These are phyloP conservation scores for Agapanthus africanus DNA, from an alignment of 106 monocot species.

Conservation along the genomic window DNA sequence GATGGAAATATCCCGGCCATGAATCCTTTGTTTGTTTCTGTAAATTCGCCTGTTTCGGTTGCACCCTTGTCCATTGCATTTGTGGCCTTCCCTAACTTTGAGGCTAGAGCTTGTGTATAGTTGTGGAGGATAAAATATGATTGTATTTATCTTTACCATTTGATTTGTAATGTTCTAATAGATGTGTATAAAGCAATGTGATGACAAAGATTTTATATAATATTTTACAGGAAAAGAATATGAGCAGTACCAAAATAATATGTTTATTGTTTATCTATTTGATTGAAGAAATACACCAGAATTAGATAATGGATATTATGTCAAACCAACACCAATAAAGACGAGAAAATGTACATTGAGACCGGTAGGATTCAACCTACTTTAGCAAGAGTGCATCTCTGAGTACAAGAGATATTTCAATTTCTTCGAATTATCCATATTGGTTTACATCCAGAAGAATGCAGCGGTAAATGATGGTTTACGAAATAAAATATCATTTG, in stretches of 20 bases:
- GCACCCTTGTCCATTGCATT: constrained; percentile 56
- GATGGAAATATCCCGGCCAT: constrained; percentile 46
- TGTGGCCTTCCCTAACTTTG: constrained; percentile 58
- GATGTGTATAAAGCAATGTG: not conserved
- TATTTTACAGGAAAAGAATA: not conserved
- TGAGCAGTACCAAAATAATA: not conserved
- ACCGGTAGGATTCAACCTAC: too few species aligned
- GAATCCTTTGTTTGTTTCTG: constrained; percentile 30
- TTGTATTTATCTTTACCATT: too few species aligned
- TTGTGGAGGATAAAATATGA: too few species aligned
- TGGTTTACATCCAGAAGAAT: too few species aligned
- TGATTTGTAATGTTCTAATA: not conserved
- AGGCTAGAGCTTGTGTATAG: constrained; percentile 38
- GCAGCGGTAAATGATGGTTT: too few species aligned
- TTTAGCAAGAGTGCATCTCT: too few species aligned
- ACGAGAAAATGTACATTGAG: not conserved
- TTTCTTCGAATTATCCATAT: too few species aligned
- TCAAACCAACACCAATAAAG: not conserved
- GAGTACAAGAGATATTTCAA: too few species aligned
- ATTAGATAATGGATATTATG: not conserved
- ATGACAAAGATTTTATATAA: not conserved
- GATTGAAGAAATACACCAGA: not conserved
- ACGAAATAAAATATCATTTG: too few species aligned
- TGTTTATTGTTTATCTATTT: not conserved
- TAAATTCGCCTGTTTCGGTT: constrained; percentile 24